phyloP scores from a whole-genome alignment of 1,139 yeast genomes.

The Eremothecium cymbalariae region DNA sequence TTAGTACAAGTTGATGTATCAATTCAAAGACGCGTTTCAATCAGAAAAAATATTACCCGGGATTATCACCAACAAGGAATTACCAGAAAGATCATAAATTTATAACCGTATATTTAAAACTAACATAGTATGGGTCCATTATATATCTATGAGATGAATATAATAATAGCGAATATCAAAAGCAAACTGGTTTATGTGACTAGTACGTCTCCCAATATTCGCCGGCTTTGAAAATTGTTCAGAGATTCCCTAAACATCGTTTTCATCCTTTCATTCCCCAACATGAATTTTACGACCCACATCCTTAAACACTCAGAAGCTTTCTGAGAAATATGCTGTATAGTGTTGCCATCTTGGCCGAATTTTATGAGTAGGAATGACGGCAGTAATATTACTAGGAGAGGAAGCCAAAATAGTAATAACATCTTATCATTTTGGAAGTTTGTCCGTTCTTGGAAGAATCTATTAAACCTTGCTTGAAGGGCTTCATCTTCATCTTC shows the following conservation, averaged over 20 bases:
- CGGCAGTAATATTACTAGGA: constrained; percentile 46
- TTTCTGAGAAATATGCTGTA: constrained; percentile 25
- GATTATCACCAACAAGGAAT: no score
- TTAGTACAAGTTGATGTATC: no score
- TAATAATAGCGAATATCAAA: background rate
- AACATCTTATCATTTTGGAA: constrained; percentile 79
- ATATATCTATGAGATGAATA: no score
- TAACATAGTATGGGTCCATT: no score
- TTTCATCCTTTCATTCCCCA: constrained; percentile 63
- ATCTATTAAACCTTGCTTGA: constrained; percentile 46
- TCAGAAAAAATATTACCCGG: no score
- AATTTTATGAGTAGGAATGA: constrained; percentile 45
- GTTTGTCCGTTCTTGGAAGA: constrained; percentile 53
- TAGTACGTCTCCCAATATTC: constrained; percentile 6
- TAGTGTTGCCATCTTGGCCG: constrained; percentile 36
- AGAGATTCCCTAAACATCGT: constrained; percentile 40
- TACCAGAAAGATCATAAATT: no score
- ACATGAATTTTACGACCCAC: constrained; percentile 51
- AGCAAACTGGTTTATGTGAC: constrained; percentile 4
- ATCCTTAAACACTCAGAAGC: constrained; percentile 45
- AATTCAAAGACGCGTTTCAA: no score
- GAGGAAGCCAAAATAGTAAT: constrained; percentile 81
- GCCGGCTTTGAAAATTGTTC: constrained; percentile 22
- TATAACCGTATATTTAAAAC: no score
- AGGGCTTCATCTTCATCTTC: constrained; percentile 42